These are phyloP conservation scores for Hyphopichia khmerensis DNA, from an alignment of 1,139 yeast genomes.

Conservation along the genomic window DNA sequence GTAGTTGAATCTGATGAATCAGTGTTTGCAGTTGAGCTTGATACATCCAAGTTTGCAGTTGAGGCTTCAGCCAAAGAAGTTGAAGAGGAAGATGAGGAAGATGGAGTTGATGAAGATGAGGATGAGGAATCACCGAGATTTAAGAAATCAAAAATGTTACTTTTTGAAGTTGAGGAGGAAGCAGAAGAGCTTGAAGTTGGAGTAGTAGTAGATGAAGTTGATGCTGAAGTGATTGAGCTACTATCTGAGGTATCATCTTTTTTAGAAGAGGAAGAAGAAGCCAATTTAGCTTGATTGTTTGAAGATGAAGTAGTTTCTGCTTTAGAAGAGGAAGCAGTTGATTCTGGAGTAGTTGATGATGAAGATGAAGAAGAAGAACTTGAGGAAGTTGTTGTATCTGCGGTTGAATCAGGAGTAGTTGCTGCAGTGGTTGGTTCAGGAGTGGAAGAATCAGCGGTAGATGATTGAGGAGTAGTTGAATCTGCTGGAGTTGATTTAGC, in stretches of 20 bases:
- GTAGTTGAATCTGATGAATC: constrained; percentile 3
- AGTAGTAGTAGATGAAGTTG: background rate
- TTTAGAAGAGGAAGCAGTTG: background rate
- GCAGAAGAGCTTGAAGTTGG: constrained; percentile 4
- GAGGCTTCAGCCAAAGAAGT: background rate
- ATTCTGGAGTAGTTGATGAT: background rate
- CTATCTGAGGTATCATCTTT: background rate
- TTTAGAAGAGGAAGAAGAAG: background rate
- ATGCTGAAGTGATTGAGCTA: background rate
- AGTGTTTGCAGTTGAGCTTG: constrained; percentile 1
- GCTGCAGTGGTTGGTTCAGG: too few species aligned
- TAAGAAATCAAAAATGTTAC: background rate
- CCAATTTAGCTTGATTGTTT: background rate
- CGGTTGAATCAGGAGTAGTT: too few species aligned
- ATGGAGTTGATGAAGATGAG: constrained; percentile 3
- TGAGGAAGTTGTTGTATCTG: too few species aligned
- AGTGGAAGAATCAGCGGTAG: too few species aligned
- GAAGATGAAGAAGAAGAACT: background rate
- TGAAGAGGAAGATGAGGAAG: constrained; percentile 4
- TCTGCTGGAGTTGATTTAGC: constrained; percentile 5
- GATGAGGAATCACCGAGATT: background rate
- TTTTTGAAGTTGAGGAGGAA: background rate
- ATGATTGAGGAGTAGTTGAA: background rate
- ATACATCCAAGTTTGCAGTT: background rate
- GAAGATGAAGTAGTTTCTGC: background rate